Evolutionary conservation across 441 rosid species (phyloP).

Genomic region (Brassica balearica): DNA sequence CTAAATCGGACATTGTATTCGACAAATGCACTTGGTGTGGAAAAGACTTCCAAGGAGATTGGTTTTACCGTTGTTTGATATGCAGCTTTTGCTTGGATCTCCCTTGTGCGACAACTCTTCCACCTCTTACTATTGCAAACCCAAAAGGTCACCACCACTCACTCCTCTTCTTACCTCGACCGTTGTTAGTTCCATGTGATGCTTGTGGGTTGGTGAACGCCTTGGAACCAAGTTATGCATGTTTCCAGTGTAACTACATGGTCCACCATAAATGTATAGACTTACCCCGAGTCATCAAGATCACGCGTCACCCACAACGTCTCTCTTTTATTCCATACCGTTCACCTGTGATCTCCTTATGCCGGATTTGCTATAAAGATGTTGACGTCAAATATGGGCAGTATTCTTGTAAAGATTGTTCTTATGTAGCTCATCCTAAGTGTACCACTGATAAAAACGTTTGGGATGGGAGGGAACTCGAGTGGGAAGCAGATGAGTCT

Average conservation of each 20-base stretch:
- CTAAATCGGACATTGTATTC: not conserved
- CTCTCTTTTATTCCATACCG: not conserved
- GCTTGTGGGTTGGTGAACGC: not conserved
- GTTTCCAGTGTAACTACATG: conserved; percentile 14
- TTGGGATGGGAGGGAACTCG: not conserved
- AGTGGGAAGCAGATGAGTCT: not conserved
- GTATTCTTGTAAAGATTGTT: not conserved
- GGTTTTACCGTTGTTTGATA: conserved; percentile 8
- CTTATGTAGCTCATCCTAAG: conserved; percentile 1
- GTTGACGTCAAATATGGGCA: not conserved
- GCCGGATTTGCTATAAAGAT: conserved; percentile 12
- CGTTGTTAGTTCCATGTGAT: conserved; percentile 11
- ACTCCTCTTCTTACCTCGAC: conserved; percentile 9
- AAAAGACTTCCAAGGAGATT: not conserved
- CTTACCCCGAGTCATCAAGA: conserved; percentile 18
- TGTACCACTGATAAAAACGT: not conserved
- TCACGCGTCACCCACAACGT: conserved; percentile 21
- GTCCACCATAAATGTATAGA: not conserved
- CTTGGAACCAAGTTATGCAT: not conserved
- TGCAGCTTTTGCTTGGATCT: conserved; percentile 19
- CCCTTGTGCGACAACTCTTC: not conserved
- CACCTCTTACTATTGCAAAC: conserved; percentile 12
- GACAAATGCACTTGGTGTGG: conserved; percentile 21
- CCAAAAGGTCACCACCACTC: conserved; percentile 3
- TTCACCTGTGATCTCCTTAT: not conserved